Evolutionary conservation across 345 rosid species (phyloP).

Genomic region (Boechera stricta): DNA sequence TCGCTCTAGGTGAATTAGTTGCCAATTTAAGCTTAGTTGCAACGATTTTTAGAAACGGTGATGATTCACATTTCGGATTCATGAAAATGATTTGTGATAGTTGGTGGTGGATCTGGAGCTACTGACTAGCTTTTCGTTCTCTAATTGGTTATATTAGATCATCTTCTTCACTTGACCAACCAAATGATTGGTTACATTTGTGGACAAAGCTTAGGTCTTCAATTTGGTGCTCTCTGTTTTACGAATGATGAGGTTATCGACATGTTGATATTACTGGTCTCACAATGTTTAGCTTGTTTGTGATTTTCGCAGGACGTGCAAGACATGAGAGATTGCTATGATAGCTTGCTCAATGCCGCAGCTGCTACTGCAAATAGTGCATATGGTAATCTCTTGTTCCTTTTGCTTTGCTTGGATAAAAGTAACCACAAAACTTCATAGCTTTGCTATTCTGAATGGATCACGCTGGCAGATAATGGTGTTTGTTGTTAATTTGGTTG

Average conservation of each 20-base stretch:
- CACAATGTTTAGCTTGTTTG: constrained; percentile 12
- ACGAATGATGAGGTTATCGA: background rate
- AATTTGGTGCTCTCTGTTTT: constrained; percentile 8
- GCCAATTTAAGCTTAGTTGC: constrained; percentile 1
- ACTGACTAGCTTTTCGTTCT: background rate
- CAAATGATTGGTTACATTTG: background rate
- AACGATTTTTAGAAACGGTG: constrained; percentile 21
- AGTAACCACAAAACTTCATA: constrained; percentile 4
- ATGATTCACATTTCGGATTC: constrained; percentile 19
- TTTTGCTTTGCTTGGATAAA: background rate
- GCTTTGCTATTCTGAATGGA: background rate
- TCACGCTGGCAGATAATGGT: background rate
- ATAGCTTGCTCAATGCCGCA: constrained; percentile 89
- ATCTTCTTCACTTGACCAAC: constrained; percentile 20
- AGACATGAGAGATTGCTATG: constrained; percentile 92
- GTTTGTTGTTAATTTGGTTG: background rate
- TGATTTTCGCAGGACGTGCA: constrained; percentile 66
- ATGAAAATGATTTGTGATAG: background rate
- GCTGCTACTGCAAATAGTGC: constrained; percentile 96
- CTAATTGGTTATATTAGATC: background rate
- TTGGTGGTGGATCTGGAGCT: constrained; percentile 32
- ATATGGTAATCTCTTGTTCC: constrained; percentile 56
- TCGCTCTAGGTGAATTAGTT: constrained; percentile 1
- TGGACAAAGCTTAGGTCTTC: background rate
- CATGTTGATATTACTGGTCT: background rate